Percentiles rank a stretch among this genome's conserved stretches.
Conservation (phyloP, 768 basidiomycete genomes). For the Mycena vitilis region DNA sequence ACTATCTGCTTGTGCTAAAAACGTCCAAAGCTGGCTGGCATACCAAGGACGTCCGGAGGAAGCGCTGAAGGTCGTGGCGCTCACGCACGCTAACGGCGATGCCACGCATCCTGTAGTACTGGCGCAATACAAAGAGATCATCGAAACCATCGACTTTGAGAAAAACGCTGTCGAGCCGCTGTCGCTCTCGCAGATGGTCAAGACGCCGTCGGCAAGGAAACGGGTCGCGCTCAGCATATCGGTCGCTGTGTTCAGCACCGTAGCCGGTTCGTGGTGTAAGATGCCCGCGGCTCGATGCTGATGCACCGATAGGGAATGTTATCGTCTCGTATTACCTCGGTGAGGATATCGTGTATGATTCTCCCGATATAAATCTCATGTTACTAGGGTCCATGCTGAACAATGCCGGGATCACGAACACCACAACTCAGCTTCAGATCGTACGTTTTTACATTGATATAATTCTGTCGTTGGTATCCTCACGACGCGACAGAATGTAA, state of each 20-base stretch:
- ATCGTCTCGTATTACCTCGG: conserved; percentile 40
- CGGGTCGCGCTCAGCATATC: conserved; percentile 36
- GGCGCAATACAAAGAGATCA: conserved; percentile 48
- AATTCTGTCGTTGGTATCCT: background rate
- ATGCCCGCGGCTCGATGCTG: background rate
- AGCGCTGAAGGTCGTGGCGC: conserved; percentile 43
- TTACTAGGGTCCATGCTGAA: conserved; percentile 32
- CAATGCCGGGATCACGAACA: conserved; percentile 38
- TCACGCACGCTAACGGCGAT: conserved; percentile 43
- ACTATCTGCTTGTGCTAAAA: no score
- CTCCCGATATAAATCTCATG: background rate
- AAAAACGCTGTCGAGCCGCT: conserved; percentile 37
- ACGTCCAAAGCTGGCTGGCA: conserved; percentile 40
- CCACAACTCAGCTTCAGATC: conserved; percentile 39
- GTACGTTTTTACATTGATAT: conserved; percentile 9
- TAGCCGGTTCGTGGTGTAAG: conserved; percentile 31
- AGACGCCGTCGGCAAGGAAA: conserved; percentile 39
- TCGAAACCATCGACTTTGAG: conserved; percentile 47
- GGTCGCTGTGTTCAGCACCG: conserved; percentile 41
- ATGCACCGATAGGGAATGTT: conserved; percentile 35
- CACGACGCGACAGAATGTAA: conserved; percentile 35
- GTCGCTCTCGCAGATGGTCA: conserved; percentile 35
- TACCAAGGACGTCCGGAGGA: conserved; percentile 46
- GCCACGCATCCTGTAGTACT: conserved; percentile 43
- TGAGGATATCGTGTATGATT: background rate